Base-by-base conservation (phyloP, 1,284 basidiomycete genomes). In the Neolentinus lepideus region DNA sequence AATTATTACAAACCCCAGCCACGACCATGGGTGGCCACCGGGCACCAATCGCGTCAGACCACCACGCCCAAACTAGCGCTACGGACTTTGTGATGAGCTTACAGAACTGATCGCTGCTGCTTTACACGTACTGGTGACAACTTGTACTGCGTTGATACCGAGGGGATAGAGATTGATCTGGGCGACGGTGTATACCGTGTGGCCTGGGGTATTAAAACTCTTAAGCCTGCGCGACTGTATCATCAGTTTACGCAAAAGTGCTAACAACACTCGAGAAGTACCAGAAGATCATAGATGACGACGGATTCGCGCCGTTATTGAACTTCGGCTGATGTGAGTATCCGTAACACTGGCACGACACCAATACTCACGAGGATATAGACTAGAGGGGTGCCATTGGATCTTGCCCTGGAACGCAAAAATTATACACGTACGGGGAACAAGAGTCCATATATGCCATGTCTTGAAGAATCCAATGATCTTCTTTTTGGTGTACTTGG, bases 11-110 rank as follows among this genome's bases (percentile, higher is more conserved):
- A 48, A 73, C 71, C n/a, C 71, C 73, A 9, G 72, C 71, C 10
- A 75, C 67, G 31, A 77, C 70, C 56, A 74, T 76, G 16, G 81
- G 81, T 60, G 77, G 86, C 66, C 77, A 85, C 11, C 86, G 81
- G 71, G 80, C 77, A 3, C 79, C 72, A 1, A 79, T 76, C 6
- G 79, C 76, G 25, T 79, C 77, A 45, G 81, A 84, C 36, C 76
- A 78, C 69, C 71, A 75, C 2, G 77, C 78, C 38, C 80, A 88
- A 57, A 65, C 64, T 16, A 76, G 70, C 22, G 76, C 77, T 63
- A 58, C 19, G 31, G 53, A 2, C 1, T 0, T 22, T 14, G n/a
- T 54, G 35, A 27, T n/a, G n/a, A 54, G 38, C n/a, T 10, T 22
- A 46, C 9, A 25, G 10, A 12, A 26, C 14, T 14, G 47, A n/a